Conservation (phyloP, 2,329 filamentous ascomycete species). For the Sphaerulina musiva region DNA sequence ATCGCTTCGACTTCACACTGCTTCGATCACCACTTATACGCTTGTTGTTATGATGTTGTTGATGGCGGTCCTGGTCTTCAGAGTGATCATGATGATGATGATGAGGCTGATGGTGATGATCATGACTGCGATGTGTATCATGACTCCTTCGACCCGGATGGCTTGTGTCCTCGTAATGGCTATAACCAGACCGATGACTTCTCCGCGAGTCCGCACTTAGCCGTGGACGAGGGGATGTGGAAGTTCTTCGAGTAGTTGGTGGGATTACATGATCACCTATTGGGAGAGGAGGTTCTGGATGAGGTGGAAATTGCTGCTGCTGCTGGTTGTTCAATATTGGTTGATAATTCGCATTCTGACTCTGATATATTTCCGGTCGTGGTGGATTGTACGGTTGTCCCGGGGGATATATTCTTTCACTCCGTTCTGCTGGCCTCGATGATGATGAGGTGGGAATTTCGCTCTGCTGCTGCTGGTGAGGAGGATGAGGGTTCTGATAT, state of each 20-base stretch:
- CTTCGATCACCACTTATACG: slow-evolving; percentile 1
- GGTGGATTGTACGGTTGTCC: background rate
- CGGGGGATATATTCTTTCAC: background rate
- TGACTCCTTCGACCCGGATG: background rate
- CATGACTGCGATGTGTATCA: background rate
- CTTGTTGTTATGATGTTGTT: background rate
- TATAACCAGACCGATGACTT: slow-evolving; percentile 2
- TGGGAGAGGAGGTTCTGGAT: slow-evolving; percentile 1
- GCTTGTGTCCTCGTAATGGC: background rate
- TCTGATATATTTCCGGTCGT: slow-evolving; percentile 6
- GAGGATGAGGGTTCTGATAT: too few relatives aligned
- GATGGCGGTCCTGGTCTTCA: too few relatives aligned
- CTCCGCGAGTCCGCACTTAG: slow-evolving; percentile 6
- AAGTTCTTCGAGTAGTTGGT: background rate
- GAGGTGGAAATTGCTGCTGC: background rate
- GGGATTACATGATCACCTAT: slow-evolving; percentile 6
- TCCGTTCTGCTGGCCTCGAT: slow-evolving; percentile 2
- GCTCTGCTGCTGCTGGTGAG: too few relatives aligned
- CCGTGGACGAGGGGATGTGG: slow-evolving; percentile 2
- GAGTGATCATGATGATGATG: too few relatives aligned
- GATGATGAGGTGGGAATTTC: background rate
- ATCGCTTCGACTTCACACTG: slow-evolving; percentile 2
- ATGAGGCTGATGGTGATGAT: too few relatives aligned
- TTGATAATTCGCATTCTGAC: background rate
- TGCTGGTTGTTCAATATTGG: background rate